A percentile compares a stretch with the other conserved stretches of the same genome.
Evolutionary conservation across 352 stramenopile genomes (phyloP).

Genomic region (Pythium oligandrum): DNA sequence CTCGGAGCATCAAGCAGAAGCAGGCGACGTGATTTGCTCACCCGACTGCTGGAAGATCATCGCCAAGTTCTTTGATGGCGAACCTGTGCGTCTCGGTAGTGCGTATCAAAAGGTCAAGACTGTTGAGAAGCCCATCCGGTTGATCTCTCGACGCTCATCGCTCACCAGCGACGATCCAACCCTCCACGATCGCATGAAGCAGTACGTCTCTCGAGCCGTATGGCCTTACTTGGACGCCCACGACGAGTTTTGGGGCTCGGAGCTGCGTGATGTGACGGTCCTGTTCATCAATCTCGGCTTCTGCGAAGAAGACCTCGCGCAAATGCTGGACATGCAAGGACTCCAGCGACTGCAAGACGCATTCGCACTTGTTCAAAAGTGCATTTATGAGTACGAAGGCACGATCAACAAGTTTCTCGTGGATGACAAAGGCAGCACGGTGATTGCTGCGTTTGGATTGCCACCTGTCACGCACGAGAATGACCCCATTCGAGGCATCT

Average conservation of each 20-base stretch:
- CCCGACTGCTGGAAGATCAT: constrained; percentile 76
- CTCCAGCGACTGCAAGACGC: constrained; percentile 73
- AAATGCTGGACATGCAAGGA: constrained; percentile 66
- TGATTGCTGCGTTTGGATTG: constrained; percentile 91
- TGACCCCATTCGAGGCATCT: constrained; percentile 86
- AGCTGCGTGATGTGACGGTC: constrained; percentile 88
- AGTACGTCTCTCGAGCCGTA: constrained; percentile 90
- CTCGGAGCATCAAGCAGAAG: constrained; percentile 80
- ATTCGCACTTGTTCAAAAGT: constrained; percentile 82
- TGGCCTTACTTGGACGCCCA: constrained; percentile 89
- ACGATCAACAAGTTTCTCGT: constrained; percentile 97
- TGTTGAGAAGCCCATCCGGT: constrained; percentile 55
- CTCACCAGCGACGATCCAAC: constrained; percentile 74
- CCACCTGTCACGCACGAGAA: constrained; percentile 91
- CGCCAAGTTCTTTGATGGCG: constrained; percentile 52
- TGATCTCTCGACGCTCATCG: constrained; percentile 64
- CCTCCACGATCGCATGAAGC: constrained; percentile 84
- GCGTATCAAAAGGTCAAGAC: constrained; percentile 54
- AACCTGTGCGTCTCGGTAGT: constrained; percentile 24
- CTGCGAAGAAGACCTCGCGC: constrained; percentile 70
- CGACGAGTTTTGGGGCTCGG: constrained; percentile 92
- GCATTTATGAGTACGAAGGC: constrained; percentile 93
- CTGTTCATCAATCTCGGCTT: constrained; percentile 95
- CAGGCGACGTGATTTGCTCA: constrained; percentile 89
- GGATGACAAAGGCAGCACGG: constrained; percentile 92